These are phyloP conservation scores for Aegilops bicornis DNA, from an alignment of 176 grass and related monocot species.

Conservation along the genomic window DNA sequence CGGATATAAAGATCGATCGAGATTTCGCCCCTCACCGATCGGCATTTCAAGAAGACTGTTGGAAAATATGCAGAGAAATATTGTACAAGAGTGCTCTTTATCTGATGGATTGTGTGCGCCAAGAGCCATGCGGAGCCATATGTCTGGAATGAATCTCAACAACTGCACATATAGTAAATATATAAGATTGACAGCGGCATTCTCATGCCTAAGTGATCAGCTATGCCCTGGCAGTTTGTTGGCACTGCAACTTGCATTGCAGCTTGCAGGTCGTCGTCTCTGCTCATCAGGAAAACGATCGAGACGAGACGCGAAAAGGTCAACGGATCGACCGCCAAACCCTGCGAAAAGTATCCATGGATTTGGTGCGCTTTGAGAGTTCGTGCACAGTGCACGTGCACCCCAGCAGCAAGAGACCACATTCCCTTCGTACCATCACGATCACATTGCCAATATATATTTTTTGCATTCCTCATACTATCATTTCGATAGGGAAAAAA, in stretches of 20 bases:
- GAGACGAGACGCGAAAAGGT: neutral
- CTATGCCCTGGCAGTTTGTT: neutral
- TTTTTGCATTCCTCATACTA: neutral
- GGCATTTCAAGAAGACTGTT: too few species aligned
- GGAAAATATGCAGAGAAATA: too few species aligned
- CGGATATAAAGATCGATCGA: too few species aligned
- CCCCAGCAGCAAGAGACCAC: neutral
- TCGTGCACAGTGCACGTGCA: neutral
- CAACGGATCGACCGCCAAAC: neutral
- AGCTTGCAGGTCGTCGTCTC: neutral
- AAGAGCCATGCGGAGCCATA: too few species aligned
- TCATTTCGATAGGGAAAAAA: neutral
- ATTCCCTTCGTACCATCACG: neutral
- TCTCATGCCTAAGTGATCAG: too few species aligned
- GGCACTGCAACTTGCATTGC: neutral
- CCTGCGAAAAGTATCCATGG: neutral
- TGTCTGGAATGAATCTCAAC: too few species aligned
- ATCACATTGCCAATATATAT: neutral
- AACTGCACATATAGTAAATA: too few species aligned
- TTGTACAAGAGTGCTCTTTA: too few species aligned
- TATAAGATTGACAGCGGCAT: too few species aligned
- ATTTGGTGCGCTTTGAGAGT: neutral
- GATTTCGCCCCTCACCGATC: too few species aligned
- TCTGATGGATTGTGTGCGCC: too few species aligned
- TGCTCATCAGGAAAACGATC: neutral